Evolutionary conservation across 805 yeast species (phyloP).

Genomic region (Cyberlindnera misumaiensis): DNA sequence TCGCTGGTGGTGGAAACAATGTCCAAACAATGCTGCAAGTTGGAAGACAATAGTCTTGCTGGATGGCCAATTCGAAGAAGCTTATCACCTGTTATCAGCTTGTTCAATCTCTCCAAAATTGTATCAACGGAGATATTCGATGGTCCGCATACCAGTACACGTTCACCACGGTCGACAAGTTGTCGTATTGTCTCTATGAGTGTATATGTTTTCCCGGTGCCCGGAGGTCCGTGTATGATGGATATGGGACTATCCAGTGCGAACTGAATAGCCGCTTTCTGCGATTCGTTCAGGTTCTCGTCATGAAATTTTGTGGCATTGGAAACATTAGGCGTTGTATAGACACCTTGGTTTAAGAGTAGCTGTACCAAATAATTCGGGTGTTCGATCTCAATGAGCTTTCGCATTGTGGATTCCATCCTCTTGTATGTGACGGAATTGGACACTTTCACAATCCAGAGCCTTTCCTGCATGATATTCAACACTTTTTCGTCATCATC

Average conservation of each 20-base stretch:
- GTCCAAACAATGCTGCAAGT: constrained; percentile 70
- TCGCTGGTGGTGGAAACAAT: constrained; percentile 53
- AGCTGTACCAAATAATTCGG: constrained; percentile 5
- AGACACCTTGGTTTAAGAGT: constrained; percentile 24
- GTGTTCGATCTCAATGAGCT: constrained; percentile 37
- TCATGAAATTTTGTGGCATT: constrained; percentile 33
- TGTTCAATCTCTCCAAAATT: constrained; percentile 62
- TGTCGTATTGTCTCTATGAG: constrained; percentile 77
- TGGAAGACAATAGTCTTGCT: constrained; percentile 63
- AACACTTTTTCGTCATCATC: constrained; percentile 43
- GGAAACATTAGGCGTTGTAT: constrained; percentile 20
- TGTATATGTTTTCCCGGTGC: constrained; percentile 80
- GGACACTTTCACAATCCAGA: constrained; percentile 53
- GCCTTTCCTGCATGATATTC: constrained; percentile 35
- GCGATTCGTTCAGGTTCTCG: constrained; percentile 45
- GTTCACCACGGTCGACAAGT: constrained; percentile 47
- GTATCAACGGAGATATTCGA: constrained; percentile 92
- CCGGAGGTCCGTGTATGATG: constrained; percentile 73
- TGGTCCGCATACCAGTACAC: constrained; percentile 87
- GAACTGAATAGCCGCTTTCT: constrained; percentile 62
- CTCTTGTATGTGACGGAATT: constrained; percentile 70
- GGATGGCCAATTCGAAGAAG: constrained; percentile 92
- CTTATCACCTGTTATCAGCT: constrained; percentile 22
- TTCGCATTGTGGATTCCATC: constrained; percentile 72
- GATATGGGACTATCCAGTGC: constrained; percentile 53